Percentiles rank a stretch among this genome's conserved stretches.
These are phyloP conservation scores for Phaffia rhodozyma DNA, from an alignment of 1,284 basidiomycete genomes.

Conservation along the genomic window DNA sequence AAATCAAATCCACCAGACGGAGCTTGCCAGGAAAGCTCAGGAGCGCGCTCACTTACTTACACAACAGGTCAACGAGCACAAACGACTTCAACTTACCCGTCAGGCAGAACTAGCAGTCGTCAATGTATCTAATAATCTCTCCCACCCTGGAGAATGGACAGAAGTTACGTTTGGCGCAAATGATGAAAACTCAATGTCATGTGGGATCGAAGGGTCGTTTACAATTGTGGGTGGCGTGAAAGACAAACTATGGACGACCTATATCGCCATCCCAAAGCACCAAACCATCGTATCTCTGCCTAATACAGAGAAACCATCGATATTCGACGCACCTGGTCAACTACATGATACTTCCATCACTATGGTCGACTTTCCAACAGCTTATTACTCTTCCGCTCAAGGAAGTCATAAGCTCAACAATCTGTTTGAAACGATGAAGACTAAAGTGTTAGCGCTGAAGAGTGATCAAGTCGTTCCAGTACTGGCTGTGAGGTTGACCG, in stretches of 20 bases:
- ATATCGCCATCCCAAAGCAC: constrained; percentile 38
- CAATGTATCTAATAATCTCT: background rate
- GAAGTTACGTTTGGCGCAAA: constrained; percentile 14
- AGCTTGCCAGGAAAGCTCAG: constrained; percentile 20
- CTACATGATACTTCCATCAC: constrained; percentile 22
- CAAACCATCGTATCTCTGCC: constrained; percentile 41
- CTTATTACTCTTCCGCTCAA: constrained; percentile 29
- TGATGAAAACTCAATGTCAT: constrained; percentile 5
- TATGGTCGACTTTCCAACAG: constrained; percentile 32
- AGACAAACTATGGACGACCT: constrained; percentile 32
- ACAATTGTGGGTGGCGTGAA: constrained; percentile 28
- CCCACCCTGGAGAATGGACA: constrained; percentile 18
- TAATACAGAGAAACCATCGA: background rate
- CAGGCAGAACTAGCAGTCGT: constrained; percentile 1
- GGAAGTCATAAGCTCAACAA: constrained; percentile 30
- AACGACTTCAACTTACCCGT: constrained; percentile 6
- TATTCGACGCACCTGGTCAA: background rate
- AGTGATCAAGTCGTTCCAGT: background rate
- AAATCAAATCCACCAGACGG: constrained; percentile 11
- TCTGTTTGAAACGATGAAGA: constrained; percentile 26
- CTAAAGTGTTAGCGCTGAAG: constrained; percentile 2
- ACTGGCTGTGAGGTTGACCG: constrained; percentile 2
- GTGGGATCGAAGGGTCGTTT: constrained; percentile 4
- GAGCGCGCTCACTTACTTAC: constrained; percentile 3
- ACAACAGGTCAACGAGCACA: constrained; percentile 9